Evolutionary conservation across 176 grass and related monocot genomes (phyloP), one percentile per base, ranked within the genome.

Genomic region (Oryza nivara): DNA sequence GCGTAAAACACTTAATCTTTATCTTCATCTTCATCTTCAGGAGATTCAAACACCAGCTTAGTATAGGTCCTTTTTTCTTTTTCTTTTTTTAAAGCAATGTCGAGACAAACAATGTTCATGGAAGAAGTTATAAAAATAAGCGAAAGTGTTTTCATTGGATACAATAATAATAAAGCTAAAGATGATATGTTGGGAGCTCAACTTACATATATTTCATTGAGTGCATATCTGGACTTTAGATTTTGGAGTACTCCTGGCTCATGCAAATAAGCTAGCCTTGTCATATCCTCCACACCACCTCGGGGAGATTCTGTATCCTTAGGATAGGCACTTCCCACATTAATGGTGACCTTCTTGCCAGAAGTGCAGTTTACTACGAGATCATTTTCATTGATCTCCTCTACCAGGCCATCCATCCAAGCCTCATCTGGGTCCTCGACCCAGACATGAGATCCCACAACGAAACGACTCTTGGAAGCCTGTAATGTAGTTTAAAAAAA

Each of bases 141-240:
- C 47, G 5, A 8, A 41, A 41, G 43, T 44, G 43, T 44, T 44
- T 44, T 44, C 10, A 44, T 44, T 44, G 43, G 7, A 44, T 44
- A 44, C 9, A 44, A 2, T 44, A 44, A 44, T 10, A 44, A 44
- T 44, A 44, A 16, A 14, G 11, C 11, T 49, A 14, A 16, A 52
- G 1, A 52, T 47, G 1, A 75, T 56, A 16, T 66, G 68, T 78
- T 73, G 23, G 45, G 11, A 40, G 67, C 38, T 76, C 79, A 75
- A 92, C 96, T 89, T 89, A 98, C 96, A 44, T 98, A 98, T 73
- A 98, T 98, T 79, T 98, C 91, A 68, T 95, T 95, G 47, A 94
- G 84, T 15, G 68, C 56, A 28, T 81, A 98, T 92, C 93, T 93
- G 23, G 93, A 98, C 73, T 85, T 92, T 56, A 95, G 83, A 51